These are phyloP conservation scores for Pholiota adiposa DNA, from an alignment of 1,284 basidiomycete species.

Conservation along the genomic window DNA sequence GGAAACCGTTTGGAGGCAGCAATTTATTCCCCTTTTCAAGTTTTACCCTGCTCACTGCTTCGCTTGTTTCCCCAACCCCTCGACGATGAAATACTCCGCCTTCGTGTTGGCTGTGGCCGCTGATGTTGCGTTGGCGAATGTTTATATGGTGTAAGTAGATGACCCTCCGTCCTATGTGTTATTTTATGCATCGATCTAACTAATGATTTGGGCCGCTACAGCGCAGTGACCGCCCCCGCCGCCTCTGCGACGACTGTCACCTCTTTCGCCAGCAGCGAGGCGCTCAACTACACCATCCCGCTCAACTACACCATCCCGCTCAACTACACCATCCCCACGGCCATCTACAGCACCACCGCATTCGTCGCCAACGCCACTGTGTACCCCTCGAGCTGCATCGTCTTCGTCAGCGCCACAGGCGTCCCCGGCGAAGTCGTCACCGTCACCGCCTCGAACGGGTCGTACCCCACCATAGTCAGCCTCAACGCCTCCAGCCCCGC, in stretches of 20 bases:
- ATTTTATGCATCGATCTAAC: background rate
- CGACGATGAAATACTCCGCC: background rate
- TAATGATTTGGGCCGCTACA: no score
- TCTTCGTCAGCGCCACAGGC: background rate
- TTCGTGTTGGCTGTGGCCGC: background rate
- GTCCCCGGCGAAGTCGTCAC: no score
- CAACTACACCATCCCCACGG: no score
- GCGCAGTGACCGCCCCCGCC: background rate
- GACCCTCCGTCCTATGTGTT: background rate
- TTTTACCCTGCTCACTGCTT: background rate
- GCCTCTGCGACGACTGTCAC: background rate
- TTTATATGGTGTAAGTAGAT: background rate
- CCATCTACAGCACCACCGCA: background rate
- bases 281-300: no score
- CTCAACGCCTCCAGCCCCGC: no score
- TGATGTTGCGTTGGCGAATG: background rate
- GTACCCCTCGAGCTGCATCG: background rate
- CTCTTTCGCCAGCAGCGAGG: background rate
- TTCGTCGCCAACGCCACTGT: background rate
- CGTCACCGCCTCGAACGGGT: no score
- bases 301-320: no score
- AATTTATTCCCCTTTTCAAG: background rate
- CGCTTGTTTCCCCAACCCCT: background rate
- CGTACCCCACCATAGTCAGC: no score
- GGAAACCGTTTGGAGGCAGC: background rate